Conservation (phyloP, 2,329 filamentous ascomycete genomes). For the Xylaria digitata region DNA sequence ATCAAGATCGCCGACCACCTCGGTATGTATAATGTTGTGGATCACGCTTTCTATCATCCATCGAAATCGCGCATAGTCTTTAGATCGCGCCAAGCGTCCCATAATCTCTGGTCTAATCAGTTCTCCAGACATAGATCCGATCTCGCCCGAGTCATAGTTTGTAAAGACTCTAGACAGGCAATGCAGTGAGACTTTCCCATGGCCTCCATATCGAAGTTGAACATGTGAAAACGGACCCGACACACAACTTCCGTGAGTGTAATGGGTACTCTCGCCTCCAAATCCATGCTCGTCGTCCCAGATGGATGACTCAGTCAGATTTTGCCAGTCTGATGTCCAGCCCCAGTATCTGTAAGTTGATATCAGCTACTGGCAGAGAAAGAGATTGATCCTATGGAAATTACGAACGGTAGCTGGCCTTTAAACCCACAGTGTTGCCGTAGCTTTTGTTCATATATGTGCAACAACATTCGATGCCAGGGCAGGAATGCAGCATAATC, state of each 20-base stretch:
- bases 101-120: slow-evolving; percentile 20
- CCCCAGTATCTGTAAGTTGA: slow-evolving; percentile 17
- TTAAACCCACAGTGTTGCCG: slow-evolving; percentile 17
- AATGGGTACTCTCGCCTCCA: slow-evolving; percentile 16
- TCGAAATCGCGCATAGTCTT: slow-evolving; percentile 19
- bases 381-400: neutral
- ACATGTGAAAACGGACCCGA: slow-evolving; percentile 20
- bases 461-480: slow-evolving; percentile 20
- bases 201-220: slow-evolving; percentile 13
- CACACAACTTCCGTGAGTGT: slow-evolving; percentile 16
- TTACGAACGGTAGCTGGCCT: slow-evolving; percentile 20
- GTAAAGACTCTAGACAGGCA: slow-evolving; percentile 15
- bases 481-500: slow-evolving; percentile 18
- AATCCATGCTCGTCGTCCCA: slow-evolving; percentile 15
- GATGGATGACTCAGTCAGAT: slow-evolving; percentile 18
- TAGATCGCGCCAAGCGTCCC: slow-evolving; percentile 17
- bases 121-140: slow-evolving; percentile 24
- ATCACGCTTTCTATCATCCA: slow-evolving; percentile 18
- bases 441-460: slow-evolving; percentile 24
- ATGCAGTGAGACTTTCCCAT: slow-evolving; percentile 15
- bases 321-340: slow-evolving; percentile 23
- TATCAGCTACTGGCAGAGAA: neutral
- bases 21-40: slow-evolving; percentile 20
- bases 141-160: slow-evolving; percentile 21
- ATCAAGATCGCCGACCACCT: slow-evolving; percentile 23